Conservation (phyloP, 129 eudicot genomes). For the Lactuca saligna region DNA sequence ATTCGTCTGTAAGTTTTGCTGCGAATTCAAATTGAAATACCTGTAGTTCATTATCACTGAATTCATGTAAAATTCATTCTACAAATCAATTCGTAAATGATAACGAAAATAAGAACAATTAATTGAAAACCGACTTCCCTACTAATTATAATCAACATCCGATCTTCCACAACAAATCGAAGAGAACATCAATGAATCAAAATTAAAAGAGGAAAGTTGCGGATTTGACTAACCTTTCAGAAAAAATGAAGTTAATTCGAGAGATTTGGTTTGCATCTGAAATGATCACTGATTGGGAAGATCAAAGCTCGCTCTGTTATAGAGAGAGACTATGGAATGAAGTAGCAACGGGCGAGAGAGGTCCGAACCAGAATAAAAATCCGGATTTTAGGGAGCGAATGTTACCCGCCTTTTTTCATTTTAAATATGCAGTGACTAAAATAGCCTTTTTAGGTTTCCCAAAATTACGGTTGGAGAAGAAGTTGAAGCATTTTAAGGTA, state of each 20-base stretch:
- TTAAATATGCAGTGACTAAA: not conserved
- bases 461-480: too few species aligned
- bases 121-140: not conserved
- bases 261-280: not conserved
- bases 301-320: constrained; percentile 1
- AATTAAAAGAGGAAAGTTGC: not conserved
- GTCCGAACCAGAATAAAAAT: constrained; percentile 22
- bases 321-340: constrained; percentile 1
- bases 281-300: not conserved
- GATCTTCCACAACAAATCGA: not conserved
- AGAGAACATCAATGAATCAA: constrained; percentile 9
- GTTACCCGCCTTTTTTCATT: constrained; percentile 43
- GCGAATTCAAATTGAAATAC: too few species aligned
- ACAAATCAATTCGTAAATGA: not conserved
- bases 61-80: not conserved
- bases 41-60: not conserved
- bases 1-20: not conserved
- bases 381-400: constrained; percentile 33
- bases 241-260: not conserved
- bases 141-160: not conserved
- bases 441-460: too few species aligned
- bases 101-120: not conserved
- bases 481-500: too few species aligned
- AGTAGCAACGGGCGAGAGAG: constrained; percentile 20
- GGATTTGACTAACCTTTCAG: constrained; percentile 21